Evolutionary conservation across 106 monocot species (phyloP).

Genomic region (Amphibolis antarctica): DNA sequence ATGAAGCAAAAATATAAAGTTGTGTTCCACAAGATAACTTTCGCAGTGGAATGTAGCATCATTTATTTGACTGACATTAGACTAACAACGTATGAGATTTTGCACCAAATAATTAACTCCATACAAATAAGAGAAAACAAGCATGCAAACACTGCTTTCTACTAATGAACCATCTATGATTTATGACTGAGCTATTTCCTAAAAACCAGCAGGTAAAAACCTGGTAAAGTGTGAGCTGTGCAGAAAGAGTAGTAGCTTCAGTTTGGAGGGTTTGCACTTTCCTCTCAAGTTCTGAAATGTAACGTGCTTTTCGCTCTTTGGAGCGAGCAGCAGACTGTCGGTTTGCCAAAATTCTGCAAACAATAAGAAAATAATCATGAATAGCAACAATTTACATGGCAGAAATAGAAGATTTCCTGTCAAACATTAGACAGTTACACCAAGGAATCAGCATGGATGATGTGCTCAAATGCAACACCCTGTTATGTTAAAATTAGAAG

Average conservation of each 20-base stretch:
- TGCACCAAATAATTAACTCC: too few species aligned
- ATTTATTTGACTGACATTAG: too few species aligned
- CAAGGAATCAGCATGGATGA: not conserved
- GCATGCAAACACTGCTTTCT: not conserved
- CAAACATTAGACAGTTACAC: not conserved
- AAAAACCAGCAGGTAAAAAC: not conserved
- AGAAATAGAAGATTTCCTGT: not conserved
- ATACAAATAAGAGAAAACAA: not conserved
- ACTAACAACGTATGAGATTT: too few species aligned
- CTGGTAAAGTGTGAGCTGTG: slow-evolving; percentile 19
- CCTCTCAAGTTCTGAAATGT: slow-evolving; percentile 21
- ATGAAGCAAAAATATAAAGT: too few species aligned
- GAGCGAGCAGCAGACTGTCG: slow-evolving; percentile 24
- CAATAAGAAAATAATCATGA: not conserved
- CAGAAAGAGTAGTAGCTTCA: slow-evolving; percentile 23
- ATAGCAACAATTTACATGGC: not conserved
- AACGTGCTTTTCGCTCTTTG: slow-evolving; percentile 19
- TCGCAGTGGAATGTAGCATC: too few species aligned
- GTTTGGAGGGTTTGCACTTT: slow-evolving; percentile 26
- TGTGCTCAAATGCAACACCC: not conserved
- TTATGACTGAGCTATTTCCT: not conserved
- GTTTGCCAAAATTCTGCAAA: slow-evolving; percentile 18
- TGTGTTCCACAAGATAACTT: too few species aligned
- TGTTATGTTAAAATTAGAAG: too few species aligned
- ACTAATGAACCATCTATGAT: too few species aligned